Base-by-base conservation (phyloP, 2,329 filamentous ascomycete genomes). In the Aspergillus persii region DNA sequence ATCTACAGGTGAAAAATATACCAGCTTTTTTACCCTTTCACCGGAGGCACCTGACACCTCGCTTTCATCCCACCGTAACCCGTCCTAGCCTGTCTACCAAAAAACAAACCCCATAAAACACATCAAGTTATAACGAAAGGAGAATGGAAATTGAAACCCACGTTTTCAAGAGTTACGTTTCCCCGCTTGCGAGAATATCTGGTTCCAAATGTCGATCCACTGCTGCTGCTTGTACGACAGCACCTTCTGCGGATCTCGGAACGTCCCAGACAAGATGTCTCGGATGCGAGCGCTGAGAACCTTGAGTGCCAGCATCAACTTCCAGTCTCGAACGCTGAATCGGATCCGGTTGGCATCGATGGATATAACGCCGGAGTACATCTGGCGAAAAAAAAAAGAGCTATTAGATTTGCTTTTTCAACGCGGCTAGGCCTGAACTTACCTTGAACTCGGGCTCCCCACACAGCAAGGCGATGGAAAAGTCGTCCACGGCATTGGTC, bases 391-490 rank as follows among this genome's bases (percentile, higher is more conserved):
- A 9, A 31, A 30, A 9, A 9, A 31, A 8, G 15, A 27, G 18
- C n/a, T 5, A 15, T 33, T 11, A 26, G 39, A 18, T 39, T 26
- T 11, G 3, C 5, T 36, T 26, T 41, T 18, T 47, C 30, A 47
- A 23, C 27, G 18, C 18, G 23, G 4, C 26, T 9, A 11, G n/a
- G 8, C 44, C 27, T 4, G 18, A 23, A 39, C 83, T 75, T 79
- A 90, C 88, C 78, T 92, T 93, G 69, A 92, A 94, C 58, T 93
- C 90, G 18, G 91, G 88, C 62, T 98, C 94, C 39, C 93, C 95
- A 60, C 92, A 95, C 54, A 97, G 83, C 30, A 99, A 79, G 15
- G 90, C 87, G 66, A 97, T 85, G 9, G 92, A 87, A 64, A 97
- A 90, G 48, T 92, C 89, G 50, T 96, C 89, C 1, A 89, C 87